These are phyloP conservation scores for Parasarocladium wereldwijsianum DNA, from an alignment of 2,329 filamentous ascomycete species.

Conservation along the genomic window DNA sequence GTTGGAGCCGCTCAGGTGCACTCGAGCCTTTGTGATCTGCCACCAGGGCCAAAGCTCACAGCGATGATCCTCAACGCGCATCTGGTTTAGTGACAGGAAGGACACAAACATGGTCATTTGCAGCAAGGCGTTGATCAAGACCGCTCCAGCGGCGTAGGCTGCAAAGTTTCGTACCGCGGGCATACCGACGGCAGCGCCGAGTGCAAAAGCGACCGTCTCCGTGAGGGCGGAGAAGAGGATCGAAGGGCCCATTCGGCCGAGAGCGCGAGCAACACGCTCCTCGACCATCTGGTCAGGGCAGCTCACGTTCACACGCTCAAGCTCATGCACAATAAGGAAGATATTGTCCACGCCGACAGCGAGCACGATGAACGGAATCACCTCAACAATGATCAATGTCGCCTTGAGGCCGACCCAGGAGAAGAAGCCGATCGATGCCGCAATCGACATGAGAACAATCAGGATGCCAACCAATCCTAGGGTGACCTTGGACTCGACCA, in stretches of 20 bases:
- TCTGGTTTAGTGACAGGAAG: slow-evolving; percentile 80
- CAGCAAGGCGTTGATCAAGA: slow-evolving; percentile 91
- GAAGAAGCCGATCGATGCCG: slow-evolving; percentile 86
- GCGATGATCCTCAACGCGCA: slow-evolving; percentile 72
- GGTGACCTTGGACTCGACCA: slow-evolving; percentile 95
- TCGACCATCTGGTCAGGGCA: slow-evolving; percentile 82
- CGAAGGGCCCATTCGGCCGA: slow-evolving; percentile 94
- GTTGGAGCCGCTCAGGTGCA: slow-evolving; percentile 45
- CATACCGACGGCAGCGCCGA: slow-evolving; percentile 93
- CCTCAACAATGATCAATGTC: slow-evolving; percentile 93
- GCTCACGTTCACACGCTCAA: slow-evolving; percentile 85
- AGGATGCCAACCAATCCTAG: slow-evolving; percentile 87
- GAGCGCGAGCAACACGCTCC: slow-evolving; percentile 67
- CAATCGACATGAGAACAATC: slow-evolving; percentile 96
- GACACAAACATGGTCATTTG: slow-evolving; percentile 97
- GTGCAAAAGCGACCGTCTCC: slow-evolving; percentile 82
- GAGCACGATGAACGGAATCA: slow-evolving; percentile 92
- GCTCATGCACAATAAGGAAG: slow-evolving; percentile 95
- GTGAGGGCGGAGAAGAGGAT: slow-evolving; percentile 91
- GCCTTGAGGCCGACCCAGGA: slow-evolving; percentile 86
- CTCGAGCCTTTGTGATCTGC: slow-evolving; percentile 58
- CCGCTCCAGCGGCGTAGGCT: slow-evolving; percentile 86
- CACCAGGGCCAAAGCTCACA: slow-evolving; percentile 89
- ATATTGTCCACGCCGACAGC: slow-evolving; percentile 98
- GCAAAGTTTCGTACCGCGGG: slow-evolving; percentile 96